Conservation (phyloP, 106 monocot genomes). For the Vanilla planifolia region DNA sequence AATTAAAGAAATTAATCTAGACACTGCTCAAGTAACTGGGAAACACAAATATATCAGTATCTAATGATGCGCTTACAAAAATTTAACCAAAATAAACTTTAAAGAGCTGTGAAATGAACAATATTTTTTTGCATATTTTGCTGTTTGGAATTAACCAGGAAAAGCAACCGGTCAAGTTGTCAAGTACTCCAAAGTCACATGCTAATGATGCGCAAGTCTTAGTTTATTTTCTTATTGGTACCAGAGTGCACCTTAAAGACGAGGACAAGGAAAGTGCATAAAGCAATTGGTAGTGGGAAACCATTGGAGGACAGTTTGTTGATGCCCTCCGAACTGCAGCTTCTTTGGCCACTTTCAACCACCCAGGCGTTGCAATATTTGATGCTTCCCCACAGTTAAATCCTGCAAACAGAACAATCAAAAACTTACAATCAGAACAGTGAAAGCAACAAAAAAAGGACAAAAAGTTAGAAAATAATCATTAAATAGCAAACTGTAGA, state of each 20-base stretch:
- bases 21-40: no score
- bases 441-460: background rate
- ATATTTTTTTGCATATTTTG: no score
- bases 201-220: no score
- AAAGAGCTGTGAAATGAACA: no score
- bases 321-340: constrained; percentile 82
- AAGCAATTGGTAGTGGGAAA: constrained; percentile 72
- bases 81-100: no score
- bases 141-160: no score
- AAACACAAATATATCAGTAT: no score
- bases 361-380: constrained; percentile 36
- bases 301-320: constrained; percentile 71
- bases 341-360: constrained; percentile 77
- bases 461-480: background rate
- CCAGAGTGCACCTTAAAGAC: constrained; percentile 42
- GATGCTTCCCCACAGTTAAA: constrained; percentile 41
- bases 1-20: no score
- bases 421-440: background rate
- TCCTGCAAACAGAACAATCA: constrained; percentile 26
- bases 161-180: no score
- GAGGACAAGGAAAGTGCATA: constrained; percentile 56
- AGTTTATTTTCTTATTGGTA: background rate
- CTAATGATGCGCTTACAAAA: no score
- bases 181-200: no score
- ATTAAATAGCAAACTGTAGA: background rate